Evolutionary conservation across 306 rosid species (phyloP).

Genomic region (Rubus idaeus): DNA sequence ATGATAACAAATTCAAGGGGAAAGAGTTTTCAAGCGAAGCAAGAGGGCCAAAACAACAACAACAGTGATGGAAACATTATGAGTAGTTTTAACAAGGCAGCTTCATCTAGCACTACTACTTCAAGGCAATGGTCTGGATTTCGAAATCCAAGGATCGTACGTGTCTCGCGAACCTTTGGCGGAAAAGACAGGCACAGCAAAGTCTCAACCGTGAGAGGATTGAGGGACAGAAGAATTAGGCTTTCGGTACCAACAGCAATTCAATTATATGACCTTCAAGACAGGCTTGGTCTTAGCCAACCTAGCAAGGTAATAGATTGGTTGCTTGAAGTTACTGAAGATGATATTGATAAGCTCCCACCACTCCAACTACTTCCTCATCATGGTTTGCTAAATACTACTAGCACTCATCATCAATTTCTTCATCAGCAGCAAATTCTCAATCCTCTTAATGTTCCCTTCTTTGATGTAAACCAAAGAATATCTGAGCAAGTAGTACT

Average conservation of each 20-base stretch:
- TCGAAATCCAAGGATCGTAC: constrained; percentile 78
- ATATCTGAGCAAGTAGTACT: background rate
- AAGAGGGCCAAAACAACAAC: constrained; percentile 31
- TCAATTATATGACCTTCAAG: constrained; percentile 82
- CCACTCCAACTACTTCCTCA: constrained; percentile 69
- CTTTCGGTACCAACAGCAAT: constrained; percentile 83
- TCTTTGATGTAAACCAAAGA: constrained; percentile 28
- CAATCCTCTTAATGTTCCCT: constrained; percentile 37
- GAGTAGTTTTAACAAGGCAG: constrained; percentile 24
- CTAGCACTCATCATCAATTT: constrained; percentile 45
- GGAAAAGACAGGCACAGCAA: constrained; percentile 98
- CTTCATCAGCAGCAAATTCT: constrained; percentile 47
- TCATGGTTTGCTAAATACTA: constrained; percentile 31
- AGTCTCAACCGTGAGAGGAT: constrained; percentile 78
- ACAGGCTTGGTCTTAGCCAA: constrained; percentile 66
- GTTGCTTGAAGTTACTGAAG: constrained; percentile 64
- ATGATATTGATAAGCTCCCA: constrained; percentile 80
- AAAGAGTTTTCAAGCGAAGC: constrained; percentile 40
- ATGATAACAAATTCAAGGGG: constrained; percentile 58
- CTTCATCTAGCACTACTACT: constrained; percentile 20
- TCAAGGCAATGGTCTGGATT: constrained; percentile 74
- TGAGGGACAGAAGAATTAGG: constrained; percentile 79
- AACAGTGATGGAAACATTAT: constrained; percentile 12
- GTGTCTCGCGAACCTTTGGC: constrained; percentile 81
- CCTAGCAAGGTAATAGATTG: constrained; percentile 94